Conservation (phyloP, 148 eudicot genomes). For the Amaranthus palmeri region DNA sequence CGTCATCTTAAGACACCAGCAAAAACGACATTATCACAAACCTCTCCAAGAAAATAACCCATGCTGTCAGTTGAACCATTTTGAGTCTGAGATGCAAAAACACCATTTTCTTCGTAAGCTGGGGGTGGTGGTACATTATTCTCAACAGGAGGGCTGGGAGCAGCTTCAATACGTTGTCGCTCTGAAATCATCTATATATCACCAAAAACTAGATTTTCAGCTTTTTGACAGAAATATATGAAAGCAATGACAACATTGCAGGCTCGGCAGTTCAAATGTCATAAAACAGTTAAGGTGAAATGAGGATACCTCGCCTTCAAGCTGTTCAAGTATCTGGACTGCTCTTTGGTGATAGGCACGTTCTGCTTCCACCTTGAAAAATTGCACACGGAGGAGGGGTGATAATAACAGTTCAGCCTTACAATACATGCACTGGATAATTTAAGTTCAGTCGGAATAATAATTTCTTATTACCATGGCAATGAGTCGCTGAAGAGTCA, state of each 20-base stretch:
- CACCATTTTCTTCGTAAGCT: conserved; percentile 75
- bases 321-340: conserved; percentile 84
- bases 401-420: conserved; percentile 11
- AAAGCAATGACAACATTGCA: conserved; percentile 3
- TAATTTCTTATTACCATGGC: conserved; percentile 56
- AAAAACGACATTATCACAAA: conserved; percentile 26
- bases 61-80: conserved; percentile 76
- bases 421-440: background rate
- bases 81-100: conserved; percentile 50
- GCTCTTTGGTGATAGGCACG: conserved; percentile 87
- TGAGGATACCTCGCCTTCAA: conserved; percentile 78
- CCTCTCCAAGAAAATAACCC: conserved; percentile 93
- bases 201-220: conserved; percentile 16
- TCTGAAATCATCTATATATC: conserved; percentile 69
- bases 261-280: background rate
- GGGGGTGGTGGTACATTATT: conserved; percentile 75
- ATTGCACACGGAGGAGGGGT: conserved; percentile 12
- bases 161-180: conserved; percentile 91
- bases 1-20: background rate
- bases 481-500: conserved; percentile 87
- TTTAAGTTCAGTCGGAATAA: background rate
- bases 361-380: conserved; percentile 77
- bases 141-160: conserved; percentile 60
- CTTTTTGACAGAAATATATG: background rate
- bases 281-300: background rate